A percentile compares a stretch with the other conserved stretches of the same genome.
These are phyloP conservation scores for Ashbya aceris DNA, from an alignment of 1,139 yeast species.

Conservation along the genomic window DNA sequence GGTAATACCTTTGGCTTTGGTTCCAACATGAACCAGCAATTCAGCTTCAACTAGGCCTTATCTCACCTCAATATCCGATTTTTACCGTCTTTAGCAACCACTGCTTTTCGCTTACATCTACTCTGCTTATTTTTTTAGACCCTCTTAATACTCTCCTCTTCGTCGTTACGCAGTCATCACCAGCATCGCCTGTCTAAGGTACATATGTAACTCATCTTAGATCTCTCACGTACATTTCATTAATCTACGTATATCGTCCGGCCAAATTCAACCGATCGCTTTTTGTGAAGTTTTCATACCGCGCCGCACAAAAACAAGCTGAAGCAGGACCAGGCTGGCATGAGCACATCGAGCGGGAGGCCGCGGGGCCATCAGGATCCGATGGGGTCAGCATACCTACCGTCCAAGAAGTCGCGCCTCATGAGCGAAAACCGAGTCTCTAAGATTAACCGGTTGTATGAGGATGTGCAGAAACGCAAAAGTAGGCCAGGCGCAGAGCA, in stretches of 20 bases:
- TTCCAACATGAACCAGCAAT: slow-evolving; percentile 35
- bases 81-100: no score
- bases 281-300: slow-evolving; percentile 1
- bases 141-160: neutral
- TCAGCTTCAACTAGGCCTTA: slow-evolving; percentile 28
- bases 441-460: slow-evolving; percentile 17
- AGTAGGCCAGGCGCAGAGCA: slow-evolving; percentile 6
- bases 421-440: slow-evolving; percentile 18
- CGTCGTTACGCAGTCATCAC: neutral
- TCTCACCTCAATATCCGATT: no score
- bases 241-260: neutral
- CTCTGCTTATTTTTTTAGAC: no score
- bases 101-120: no score
- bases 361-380: no score
- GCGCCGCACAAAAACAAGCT: no score
- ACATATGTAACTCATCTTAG: neutral
- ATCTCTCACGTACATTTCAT: neutral
- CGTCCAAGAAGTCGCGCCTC: slow-evolving; percentile 15
- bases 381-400: slow-evolving; percentile 11
- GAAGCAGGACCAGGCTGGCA: no score
- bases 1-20: slow-evolving; percentile 90
- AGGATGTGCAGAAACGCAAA: slow-evolving; percentile 9
- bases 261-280: slow-evolving; percentile 2
- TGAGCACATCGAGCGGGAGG: no score
- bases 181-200: neutral